Evolutionary conservation across 208 protist genomes (phyloP).

Genomic region (Vickermania spadyakhi): DNA sequence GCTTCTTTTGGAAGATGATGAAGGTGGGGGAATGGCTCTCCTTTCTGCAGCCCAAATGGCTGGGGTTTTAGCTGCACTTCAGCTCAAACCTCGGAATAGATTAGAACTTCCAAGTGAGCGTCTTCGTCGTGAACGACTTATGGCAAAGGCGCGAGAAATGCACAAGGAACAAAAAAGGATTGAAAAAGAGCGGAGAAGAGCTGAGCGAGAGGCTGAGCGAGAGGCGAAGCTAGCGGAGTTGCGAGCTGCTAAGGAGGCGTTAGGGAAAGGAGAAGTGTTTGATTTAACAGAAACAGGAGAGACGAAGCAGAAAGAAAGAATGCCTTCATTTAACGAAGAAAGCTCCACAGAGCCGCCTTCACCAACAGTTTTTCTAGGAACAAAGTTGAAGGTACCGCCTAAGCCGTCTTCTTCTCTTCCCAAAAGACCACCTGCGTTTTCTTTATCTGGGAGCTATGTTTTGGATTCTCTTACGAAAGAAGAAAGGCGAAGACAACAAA

Average conservation of each 20-base stretch:
- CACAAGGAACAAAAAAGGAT: constrained; percentile 2
- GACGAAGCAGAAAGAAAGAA: not conserved
- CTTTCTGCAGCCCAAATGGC: constrained; percentile 32
- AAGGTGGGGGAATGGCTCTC: constrained; percentile 6
- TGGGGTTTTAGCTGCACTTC: constrained; percentile 28
- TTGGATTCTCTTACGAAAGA: constrained; percentile 14
- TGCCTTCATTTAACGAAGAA: not conserved
- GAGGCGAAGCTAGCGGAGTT: constrained; percentile 2
- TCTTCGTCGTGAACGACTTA: constrained; percentile 24
- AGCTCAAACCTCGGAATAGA: not conserved
- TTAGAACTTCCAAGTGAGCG: constrained; percentile 26
- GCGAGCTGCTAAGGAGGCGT: not conserved
- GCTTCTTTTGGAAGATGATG: constrained; percentile 28
- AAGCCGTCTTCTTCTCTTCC: not conserved
- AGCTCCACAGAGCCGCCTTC: not conserved
- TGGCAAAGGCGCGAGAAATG: constrained; percentile 14
- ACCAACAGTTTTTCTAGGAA: not conserved
- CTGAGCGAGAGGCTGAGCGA: constrained; percentile 6
- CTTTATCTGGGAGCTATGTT: not conserved
- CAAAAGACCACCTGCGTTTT: no score
- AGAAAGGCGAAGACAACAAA: constrained; percentile 31
- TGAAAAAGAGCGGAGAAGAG: constrained; percentile 5
- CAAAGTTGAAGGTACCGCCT: not conserved
- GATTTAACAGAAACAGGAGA: constrained; percentile 18
- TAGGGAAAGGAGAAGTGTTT: constrained; percentile 14